These are phyloP conservation scores for Lagerstroemia fauriei DNA, from an alignment of 441 rosid genomes.

Conservation along the genomic window DNA sequence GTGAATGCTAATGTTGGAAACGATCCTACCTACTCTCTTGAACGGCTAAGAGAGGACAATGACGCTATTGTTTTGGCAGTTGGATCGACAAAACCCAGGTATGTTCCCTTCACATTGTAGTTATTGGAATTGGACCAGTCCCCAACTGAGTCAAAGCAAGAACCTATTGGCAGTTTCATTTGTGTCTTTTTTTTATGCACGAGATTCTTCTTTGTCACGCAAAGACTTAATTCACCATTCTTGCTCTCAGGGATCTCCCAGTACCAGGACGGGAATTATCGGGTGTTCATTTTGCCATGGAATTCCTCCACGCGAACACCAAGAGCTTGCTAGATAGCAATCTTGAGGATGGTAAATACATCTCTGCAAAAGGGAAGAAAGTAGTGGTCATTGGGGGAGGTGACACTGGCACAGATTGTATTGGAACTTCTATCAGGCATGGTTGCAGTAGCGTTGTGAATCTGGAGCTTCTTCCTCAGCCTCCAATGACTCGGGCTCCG, in stretches of 20 bases:
- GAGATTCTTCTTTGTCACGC: background rate
- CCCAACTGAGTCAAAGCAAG: background rate
- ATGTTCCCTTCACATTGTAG: background rate
- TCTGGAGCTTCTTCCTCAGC: slow-evolving; percentile 93
- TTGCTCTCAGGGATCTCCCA: slow-evolving; percentile 87
- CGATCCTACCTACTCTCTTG: slow-evolving; percentile 79
- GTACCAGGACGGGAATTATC: slow-evolving; percentile 84
- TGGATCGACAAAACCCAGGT: slow-evolving; percentile 98
- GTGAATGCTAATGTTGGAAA: slow-evolving; percentile 88
- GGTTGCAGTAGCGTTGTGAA: slow-evolving; percentile 76
- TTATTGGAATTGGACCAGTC: background rate
- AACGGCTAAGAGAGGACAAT: slow-evolving; percentile 68
- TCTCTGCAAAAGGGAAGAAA: slow-evolving; percentile 91
- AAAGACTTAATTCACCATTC: background rate
- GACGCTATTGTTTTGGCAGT: slow-evolving; percentile 90
- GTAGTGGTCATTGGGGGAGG: slow-evolving; percentile 99
- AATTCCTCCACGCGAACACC: slow-evolving; percentile 93
- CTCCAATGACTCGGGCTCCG: slow-evolving; percentile 85
- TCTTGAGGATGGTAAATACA: slow-evolving; percentile 78
- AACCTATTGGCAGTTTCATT: background rate
- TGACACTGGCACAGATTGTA: slow-evolving; percentile 99
- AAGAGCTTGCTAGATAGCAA: slow-evolving; percentile 95
- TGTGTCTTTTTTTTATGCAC: too few species aligned
- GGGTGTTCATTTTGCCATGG: slow-evolving; percentile 97
- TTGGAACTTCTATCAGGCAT: slow-evolving; percentile 97